phyloP scores from a whole-genome alignment of 2,329 filamentous ascomycete species.

The Hymenoscyphus salicellus region DNA sequence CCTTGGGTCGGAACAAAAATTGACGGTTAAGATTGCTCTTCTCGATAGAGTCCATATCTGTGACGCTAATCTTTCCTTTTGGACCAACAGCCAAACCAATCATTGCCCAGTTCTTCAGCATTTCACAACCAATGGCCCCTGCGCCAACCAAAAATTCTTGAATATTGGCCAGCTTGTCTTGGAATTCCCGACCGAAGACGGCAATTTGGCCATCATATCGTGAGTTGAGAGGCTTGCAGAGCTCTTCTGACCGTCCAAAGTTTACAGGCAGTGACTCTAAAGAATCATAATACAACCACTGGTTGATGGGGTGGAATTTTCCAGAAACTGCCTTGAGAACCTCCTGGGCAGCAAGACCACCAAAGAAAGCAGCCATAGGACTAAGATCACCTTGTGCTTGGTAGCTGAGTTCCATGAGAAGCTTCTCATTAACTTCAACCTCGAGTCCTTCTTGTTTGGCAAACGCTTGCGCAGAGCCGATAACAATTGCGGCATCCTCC shows the following conservation, averaged over 20 bases:
- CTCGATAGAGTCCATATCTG: slow-evolving; percentile 98
- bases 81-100: slow-evolving; percentile 89
- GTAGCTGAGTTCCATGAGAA: slow-evolving; percentile 89
- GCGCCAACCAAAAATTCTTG: slow-evolving; percentile 94
- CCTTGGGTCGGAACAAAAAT: slow-evolving; percentile 89
- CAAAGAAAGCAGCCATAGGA: slow-evolving; percentile 92
- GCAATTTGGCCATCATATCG: slow-evolving; percentile 97
- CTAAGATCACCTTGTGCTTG: slow-evolving; percentile 88
- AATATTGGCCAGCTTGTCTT: slow-evolving; percentile 87
- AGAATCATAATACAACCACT: slow-evolving; percentile 97
- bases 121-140: slow-evolving; percentile 96
- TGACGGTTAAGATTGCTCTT: slow-evolving; percentile 98
- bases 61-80: slow-evolving; percentile 84
- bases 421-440: slow-evolving; percentile 84
- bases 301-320: slow-evolving; percentile 92
- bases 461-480: slow-evolving; percentile 72
- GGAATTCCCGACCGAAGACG: slow-evolving; percentile 89
- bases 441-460: slow-evolving; percentile 72
- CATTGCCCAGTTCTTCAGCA: slow-evolving; percentile 99
- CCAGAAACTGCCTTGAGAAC: slow-evolving; percentile 95
- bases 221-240: slow-evolving; percentile 79
- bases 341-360: slow-evolving; percentile 89
- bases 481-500: slow-evolving; percentile 73
- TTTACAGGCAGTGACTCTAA: slow-evolving; percentile 87
- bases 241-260: slow-evolving; percentile 73